Percentiles rank a stretch among this genome's conserved stretches.
Evolutionary conservation across 2,329 filamentous ascomycete genomes (phyloP).

Genomic region (Chaetomiaceae sp.): DNA sequence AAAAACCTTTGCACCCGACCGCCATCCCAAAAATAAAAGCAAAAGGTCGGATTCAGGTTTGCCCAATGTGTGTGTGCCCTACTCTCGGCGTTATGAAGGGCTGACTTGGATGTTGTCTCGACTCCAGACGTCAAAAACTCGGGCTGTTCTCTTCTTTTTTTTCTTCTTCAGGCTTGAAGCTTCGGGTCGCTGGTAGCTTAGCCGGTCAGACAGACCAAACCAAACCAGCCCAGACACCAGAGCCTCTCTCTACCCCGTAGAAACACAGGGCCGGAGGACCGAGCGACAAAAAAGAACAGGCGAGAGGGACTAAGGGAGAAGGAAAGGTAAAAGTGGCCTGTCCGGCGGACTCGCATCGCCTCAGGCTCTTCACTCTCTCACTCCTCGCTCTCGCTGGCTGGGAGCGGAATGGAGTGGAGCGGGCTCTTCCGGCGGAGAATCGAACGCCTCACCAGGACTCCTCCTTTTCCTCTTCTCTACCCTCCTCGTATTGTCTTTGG

Average conservation of each 20-base stretch:
- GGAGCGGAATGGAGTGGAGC: too few relatives aligned
- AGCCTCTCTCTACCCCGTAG: slow-evolving; percentile 8
- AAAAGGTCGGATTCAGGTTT: slow-evolving; percentile 2
- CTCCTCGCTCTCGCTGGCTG: too few relatives aligned
- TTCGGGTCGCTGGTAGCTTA: slow-evolving; percentile 24
- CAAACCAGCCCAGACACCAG: too few relatives aligned
- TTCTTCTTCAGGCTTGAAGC: too few relatives aligned
- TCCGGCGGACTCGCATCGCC: slow-evolving; percentile 24
- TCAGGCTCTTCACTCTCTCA: slow-evolving; percentile 14
- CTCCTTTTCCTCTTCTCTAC: not conserved
- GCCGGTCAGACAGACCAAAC: too few relatives aligned
- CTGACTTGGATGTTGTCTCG: slow-evolving; percentile 17
- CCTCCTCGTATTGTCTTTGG: not conserved
- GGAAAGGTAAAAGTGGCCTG: not conserved
- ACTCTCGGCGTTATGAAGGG: slow-evolving; percentile 35
- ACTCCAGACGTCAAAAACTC: slow-evolving; percentile 9
- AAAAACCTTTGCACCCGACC: not conserved
- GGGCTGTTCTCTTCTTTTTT: slow-evolving; percentile 9
- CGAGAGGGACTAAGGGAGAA: too few relatives aligned
- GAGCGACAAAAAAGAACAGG: not conserved
- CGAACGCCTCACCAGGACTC: slow-evolving; percentile 20
- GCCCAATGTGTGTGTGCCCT: slow-evolving; percentile 28
- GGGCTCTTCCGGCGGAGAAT: slow-evolving; percentile 26
- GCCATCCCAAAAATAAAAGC: not conserved
- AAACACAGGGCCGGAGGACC: not conserved